Base-by-base conservation (phyloP, 2,329 filamentous ascomycete genomes). In the Trichophyton mentagrophytes region DNA sequence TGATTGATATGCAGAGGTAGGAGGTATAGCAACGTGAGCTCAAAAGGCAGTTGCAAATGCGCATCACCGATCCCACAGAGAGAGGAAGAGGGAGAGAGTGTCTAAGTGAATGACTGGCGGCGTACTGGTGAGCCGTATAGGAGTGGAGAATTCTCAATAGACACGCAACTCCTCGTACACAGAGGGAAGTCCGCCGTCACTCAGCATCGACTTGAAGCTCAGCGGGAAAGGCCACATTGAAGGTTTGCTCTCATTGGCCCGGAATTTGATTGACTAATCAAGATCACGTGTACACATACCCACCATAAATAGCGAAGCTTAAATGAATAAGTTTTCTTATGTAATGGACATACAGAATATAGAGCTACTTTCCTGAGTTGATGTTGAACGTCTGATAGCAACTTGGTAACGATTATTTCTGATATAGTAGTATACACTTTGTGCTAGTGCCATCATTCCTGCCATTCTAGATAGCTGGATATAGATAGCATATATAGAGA, bases 221-320 rank as follows among this genome's bases (percentile, higher is more conserved):
- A 53, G 27, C 22, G 15, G 36, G 38, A 62, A 60, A 62, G 61
- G 61, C 33, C 61, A 62, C 58, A 58, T 62, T 60, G 49, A 58
- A 53, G 22, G 4, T 38, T 36, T 57, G 38, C 40, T 22, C 33
- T 62, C 36, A 62, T 62, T 60, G 58, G 61, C 27, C 60, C 47
- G 38, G 36, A 22, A 7, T 38, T 38, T 17, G n/a, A 27, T 46
- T 58, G 46, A 58, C 25, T n/a, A 42, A 40, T 4, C 1, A 6
- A 2, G 6, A 25, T 53, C 49, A 53, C 49, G 49, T 53, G 40
- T 3, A 15, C 1, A 8, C 3, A 3, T 30, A 7, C 7, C 8
- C 22, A 30, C 8, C 22, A 30, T 7, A 13, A 17, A 33, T 13
- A 33, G 11, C 6, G 22, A 30, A 53, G 40, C 40, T 44, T 44